Evolutionary conservation across 2,329 filamentous ascomycete species (phyloP), one percentile per base, ranked within the genome.

Genomic region (Fusarium bactridioides): DNA sequence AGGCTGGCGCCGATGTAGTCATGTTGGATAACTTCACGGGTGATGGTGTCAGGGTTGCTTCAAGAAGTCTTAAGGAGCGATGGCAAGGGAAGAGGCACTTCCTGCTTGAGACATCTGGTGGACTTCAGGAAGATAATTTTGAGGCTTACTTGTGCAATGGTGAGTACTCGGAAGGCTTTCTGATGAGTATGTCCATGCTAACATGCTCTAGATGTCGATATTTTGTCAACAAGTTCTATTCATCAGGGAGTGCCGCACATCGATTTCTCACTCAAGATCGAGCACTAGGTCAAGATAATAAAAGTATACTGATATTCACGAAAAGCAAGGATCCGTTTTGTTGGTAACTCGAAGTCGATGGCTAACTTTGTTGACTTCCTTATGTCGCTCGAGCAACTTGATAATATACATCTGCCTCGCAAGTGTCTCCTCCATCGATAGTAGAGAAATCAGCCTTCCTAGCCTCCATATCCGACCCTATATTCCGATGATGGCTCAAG

Each of bases 11-110:
- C 1, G 95, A 99, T 80, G 91, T 99, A 25, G 91, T 99, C 69
- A 99, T 99, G 96, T 84, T 99, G 67, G 96, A 99, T 81, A 99
- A 99, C 82, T 99, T 98, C 79, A 91, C 90, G 0, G 90, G 92
- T 2, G 91, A 93, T 3, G 94, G 91, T 2, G 91, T 98, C 70
- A 91, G 90, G 79, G 82, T 87, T 13, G 94, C 94, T 2, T 93
- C 95, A 19, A 87, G 83, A 79, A 91, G 88, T 75, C 80, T 99
- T 72, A 97, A 95, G 84, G 86, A 92, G 78, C 89, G 91, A 74
- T 98, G 94, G 94, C 89, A 88, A 64, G 92, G 91, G 37, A 91
- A 90, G 80, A 86, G 86, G 70, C 86, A 91, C 60, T 94, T 97
- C 75, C 81, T 98, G 79, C 87, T 99, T 40, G 96, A 99, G 85